A percentile compares a stretch with the other conserved stretches of the same genome.
Conservation (phyloP, 2,329 filamentous ascomycete species). For the Neurospora sp. region DNA sequence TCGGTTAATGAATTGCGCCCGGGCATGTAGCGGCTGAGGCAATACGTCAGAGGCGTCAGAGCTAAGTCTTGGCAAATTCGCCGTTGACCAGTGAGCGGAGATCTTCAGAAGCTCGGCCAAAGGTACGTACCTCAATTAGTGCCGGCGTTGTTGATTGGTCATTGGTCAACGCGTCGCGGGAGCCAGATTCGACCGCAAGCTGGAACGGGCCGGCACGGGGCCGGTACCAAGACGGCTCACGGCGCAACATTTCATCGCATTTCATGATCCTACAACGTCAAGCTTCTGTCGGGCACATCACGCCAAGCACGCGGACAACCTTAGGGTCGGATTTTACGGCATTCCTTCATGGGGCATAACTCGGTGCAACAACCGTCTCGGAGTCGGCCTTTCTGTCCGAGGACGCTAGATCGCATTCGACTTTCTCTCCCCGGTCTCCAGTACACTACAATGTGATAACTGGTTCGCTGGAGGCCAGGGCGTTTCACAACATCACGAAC, state of each 20-base stretch:
- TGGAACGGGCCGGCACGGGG: neutral
- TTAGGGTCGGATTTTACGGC: neutral
- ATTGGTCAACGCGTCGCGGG: neutral
- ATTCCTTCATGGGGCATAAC: neutral
- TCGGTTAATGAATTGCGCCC: neutral
- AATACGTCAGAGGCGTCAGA: conserved; percentile 12
- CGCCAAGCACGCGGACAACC: neutral
- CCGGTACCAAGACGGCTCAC: conserved; percentile 1
- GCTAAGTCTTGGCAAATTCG: conserved; percentile 7
- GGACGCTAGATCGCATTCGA: neutral
- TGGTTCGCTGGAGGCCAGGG: neutral
- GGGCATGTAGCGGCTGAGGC: neutral
- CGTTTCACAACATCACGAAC: neutral
- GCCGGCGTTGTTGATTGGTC: neutral
- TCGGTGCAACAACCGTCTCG: neutral
- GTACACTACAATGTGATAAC: neutral
- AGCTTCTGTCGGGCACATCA: neutral
- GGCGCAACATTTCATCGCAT: neutral
- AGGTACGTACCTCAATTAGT: neutral
- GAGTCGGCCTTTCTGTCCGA: neutral
- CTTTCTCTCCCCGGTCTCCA: neutral
- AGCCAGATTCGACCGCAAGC: neutral
- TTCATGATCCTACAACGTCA: neutral
- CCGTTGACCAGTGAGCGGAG: neutral
- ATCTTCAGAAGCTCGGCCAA: neutral